phyloP scores from a whole-genome alignment of 768 basidiomycete genomes.

The Chlorophyllum brunneum region DNA sequence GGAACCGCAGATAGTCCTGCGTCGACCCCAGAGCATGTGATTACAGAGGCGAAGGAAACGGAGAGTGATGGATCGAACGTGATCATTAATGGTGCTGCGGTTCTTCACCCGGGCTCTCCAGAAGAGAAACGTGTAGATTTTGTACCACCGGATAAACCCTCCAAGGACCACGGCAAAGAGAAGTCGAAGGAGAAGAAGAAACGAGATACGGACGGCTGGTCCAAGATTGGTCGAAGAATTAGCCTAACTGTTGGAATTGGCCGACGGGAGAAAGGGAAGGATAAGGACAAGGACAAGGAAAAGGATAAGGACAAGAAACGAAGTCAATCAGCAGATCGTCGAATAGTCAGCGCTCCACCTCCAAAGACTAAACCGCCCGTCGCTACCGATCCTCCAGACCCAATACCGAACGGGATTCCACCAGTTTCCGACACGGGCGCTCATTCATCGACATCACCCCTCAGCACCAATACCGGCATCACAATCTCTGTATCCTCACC shows the following conservation, averaged over 20 bases:
- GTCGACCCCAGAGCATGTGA: neutral
- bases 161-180: neutral
- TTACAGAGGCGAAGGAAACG: neutral
- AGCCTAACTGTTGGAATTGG: slow-evolving; percentile 53
- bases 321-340: slow-evolving; percentile 27
- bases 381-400: no score
- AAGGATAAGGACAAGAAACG: slow-evolving; percentile 34
- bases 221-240: slow-evolving; percentile 61
- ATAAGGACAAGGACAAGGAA: slow-evolving; percentile 32
- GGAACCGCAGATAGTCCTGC: neutral
- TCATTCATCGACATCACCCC: neutral
- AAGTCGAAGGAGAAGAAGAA: slow-evolving; percentile 10
- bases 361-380: slow-evolving; percentile 16
- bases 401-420: no score
- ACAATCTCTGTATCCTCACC: neutral
- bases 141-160: neutral
- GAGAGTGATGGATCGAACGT: slow-evolving; percentile 12
- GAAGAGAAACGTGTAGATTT: slow-evolving; percentile 10
- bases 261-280: slow-evolving; percentile 20
- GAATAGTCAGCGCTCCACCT: slow-evolving; percentile 13
- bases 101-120: neutral
- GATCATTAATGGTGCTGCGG: neutral
- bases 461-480: neutral
- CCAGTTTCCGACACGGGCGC: neutral
- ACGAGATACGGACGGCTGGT: slow-evolving; percentile 34